Conservation (phyloP, 2,329 filamentous ascomycete genomes). For the Alternaria brassicicola region DNA sequence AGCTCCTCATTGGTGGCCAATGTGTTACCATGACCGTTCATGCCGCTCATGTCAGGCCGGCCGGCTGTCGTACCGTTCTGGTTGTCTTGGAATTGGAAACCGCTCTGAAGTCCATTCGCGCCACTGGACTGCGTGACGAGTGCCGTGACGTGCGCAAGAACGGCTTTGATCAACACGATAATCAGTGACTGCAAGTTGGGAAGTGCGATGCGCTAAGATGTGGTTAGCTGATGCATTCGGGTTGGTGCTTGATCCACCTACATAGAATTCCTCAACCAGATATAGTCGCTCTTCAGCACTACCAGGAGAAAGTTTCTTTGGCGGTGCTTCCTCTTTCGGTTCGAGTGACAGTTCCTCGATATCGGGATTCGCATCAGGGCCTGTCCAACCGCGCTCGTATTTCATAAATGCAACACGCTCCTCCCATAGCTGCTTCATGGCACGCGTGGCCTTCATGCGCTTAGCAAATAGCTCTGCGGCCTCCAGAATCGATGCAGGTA, state of each 20-base stretch:
- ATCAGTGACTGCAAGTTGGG: conserved; percentile 90
- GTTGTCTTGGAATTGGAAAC: conserved; percentile 51
- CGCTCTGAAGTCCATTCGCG: conserved; percentile 57
- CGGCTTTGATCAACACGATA: conserved; percentile 88
- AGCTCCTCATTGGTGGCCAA: conserved; percentile 68
- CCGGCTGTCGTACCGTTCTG: conserved; percentile 48
- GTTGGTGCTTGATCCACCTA: conserved; percentile 56
- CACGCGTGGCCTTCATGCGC: conserved; percentile 87
- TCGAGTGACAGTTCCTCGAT: conserved; percentile 52
- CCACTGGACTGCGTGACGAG: conserved; percentile 67
- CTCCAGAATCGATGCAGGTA: conserved; percentile 93
- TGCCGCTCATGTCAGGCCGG: conserved; percentile 40
- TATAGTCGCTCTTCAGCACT: conserved; percentile 69
- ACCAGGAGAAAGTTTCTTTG: conserved; percentile 50
- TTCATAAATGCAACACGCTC: conserved; percentile 90
- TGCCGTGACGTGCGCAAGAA: conserved; percentile 86
- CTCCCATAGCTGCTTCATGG: conserved; percentile 92
- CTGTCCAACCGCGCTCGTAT: conserved; percentile 88
- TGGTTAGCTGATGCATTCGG: conserved; percentile 12
- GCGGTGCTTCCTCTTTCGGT: conserved; percentile 34
- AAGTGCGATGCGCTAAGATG: conserved; percentile 71
- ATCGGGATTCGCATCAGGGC: conserved; percentile 53
- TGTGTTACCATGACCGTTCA: conserved; percentile 37
- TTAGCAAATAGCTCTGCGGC: conserved; percentile 90
- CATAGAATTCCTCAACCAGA: conserved; percentile 83